phyloP scores from a whole-genome alignment of 495 filamentous ascomycete species.

The Chlorociboria aeruginascens region DNA sequence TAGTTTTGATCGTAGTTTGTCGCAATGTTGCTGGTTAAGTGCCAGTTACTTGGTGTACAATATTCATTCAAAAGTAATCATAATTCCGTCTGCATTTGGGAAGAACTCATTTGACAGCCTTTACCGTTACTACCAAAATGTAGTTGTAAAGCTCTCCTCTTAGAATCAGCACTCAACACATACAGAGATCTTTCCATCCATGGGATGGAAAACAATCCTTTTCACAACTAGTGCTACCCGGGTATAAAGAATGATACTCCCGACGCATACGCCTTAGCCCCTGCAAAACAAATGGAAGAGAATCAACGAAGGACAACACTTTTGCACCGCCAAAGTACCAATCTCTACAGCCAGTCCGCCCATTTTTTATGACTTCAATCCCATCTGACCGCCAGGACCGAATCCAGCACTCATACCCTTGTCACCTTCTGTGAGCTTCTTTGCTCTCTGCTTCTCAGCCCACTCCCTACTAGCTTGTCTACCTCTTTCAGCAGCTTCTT shows the following conservation, averaged over 20 bases:
- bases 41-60: too few species aligned
- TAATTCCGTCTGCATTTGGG: too few species aligned
- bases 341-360: neutral
- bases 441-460: conserved; percentile 52
- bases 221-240: too few species aligned
- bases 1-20: too few species aligned
- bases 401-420: conserved; percentile 12
- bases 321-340: neutral
- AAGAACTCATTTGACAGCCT: too few species aligned
- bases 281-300: neutral
- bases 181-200: too few species aligned
- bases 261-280: neutral
- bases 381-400: conserved; percentile 15
- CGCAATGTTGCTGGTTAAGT: too few species aligned
- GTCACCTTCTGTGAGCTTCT: conserved; percentile 20
- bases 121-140: too few species aligned
- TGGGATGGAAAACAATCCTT: too few species aligned
- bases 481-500: conserved; percentile 54
- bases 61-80: too few species aligned
- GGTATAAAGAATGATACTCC: neutral
- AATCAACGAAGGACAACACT: neutral
- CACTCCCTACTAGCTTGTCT: conserved; percentile 51
- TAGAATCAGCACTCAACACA: too few species aligned
- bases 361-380: conserved; percentile 8
- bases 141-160: too few species aligned